Conservation (phyloP, 2,329 filamentous ascomycete genomes). For the Trichoderma sp. region DNA sequence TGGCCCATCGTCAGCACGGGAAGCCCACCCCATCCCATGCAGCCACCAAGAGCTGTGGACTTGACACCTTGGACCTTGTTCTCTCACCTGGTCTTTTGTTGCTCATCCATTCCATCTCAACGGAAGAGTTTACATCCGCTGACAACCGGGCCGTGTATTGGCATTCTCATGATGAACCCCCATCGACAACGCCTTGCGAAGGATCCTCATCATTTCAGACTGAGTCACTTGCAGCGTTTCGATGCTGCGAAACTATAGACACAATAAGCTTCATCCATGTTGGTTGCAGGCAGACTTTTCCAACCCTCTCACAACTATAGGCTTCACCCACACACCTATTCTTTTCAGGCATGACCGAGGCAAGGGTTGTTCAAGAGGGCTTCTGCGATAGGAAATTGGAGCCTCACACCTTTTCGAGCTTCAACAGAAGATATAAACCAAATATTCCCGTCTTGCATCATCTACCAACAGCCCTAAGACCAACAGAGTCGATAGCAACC, state of each 20-base stretch:
- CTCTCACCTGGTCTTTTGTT: not conserved
- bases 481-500: not conserved
- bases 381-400: not conserved
- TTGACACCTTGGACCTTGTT: not conserved
- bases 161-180: not conserved
- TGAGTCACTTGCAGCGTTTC: not conserved
- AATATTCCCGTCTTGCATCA: not conserved
- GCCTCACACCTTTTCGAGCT: not conserved
- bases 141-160: not conserved
- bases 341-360: not conserved
- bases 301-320: not conserved
- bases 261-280: slow-evolving; percentile 20
- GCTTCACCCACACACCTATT: not conserved
- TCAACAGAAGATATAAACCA: slow-evolving; percentile 14
- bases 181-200: slow-evolving; percentile 14
- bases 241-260: not conserved
- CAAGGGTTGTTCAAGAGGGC: not conserved
- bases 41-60: not conserved
- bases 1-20: slow-evolving; percentile 6
- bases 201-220: not conserved
- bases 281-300: slow-evolving; percentile 2
- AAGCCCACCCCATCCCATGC: slow-evolving; percentile 2
- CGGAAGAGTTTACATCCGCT: slow-evolving; percentile 8
- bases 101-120: not conserved
- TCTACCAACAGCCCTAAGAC: not conserved